Conservation (phyloP, 1,139 yeast species). For the Yamadazyma taylorii region DNA sequence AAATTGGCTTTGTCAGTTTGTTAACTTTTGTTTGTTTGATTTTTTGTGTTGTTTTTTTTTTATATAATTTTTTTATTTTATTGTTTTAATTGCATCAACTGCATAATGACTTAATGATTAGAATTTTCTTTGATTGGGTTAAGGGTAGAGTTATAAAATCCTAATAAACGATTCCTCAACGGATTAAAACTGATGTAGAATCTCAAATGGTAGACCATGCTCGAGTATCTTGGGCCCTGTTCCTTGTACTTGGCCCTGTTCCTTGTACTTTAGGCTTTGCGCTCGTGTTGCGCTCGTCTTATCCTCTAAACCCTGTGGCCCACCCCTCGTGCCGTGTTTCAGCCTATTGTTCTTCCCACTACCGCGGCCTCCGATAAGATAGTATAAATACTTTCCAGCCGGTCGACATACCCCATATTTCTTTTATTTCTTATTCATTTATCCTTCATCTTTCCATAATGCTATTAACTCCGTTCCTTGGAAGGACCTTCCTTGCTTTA, state of each 20-base stretch:
- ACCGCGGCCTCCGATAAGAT: not conserved
- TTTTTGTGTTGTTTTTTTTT: conserved; percentile 9
- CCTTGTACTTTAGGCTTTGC: no score
- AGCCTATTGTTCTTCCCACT: no score
- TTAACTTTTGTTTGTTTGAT: conserved; percentile 6
- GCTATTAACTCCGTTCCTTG: not conserved
- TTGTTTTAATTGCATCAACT: conserved; percentile 47
- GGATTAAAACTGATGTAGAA: conserved; percentile 52
- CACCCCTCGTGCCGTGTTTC: no score
- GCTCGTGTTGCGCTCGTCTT: no score
- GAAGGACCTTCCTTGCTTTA: not conserved
- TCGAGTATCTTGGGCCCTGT: not conserved
- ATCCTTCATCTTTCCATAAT: no score
- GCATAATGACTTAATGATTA: conserved; percentile 35
- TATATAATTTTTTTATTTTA: conserved; percentile 13
- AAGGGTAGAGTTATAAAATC: conserved; percentile 14
- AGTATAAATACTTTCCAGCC: not conserved
- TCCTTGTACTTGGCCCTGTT: no score
- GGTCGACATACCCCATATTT: not conserved
- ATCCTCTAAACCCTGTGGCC: no score
- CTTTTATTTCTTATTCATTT: not conserved
- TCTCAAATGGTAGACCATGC: not conserved
- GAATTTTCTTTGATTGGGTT: conserved; percentile 23
- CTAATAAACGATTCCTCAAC: conserved; percentile 42
- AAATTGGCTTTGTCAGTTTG: conserved; percentile 8